These are phyloP conservation scores for Acanthochlamys bracteata DNA, from an alignment of 106 monocot species.

Conservation along the genomic window DNA sequence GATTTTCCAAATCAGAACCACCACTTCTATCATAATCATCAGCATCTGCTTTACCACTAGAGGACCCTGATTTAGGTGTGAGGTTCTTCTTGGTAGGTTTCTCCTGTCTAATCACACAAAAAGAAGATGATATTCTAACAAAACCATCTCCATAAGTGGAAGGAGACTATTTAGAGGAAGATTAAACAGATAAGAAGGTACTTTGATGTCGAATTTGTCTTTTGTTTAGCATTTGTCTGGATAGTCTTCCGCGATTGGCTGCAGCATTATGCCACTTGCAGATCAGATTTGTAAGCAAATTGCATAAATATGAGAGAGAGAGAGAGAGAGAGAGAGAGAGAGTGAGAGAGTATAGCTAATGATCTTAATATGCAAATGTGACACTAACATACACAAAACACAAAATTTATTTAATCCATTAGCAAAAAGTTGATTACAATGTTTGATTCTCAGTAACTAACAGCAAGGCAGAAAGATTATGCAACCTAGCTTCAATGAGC, in stretches of 20 bases:
- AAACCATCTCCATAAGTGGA: background rate
- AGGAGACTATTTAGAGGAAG: background rate
- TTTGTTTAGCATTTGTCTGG: slow-evolving; percentile 9
- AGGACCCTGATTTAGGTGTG: slow-evolving; percentile 1
- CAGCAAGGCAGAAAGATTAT: no score
- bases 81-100: slow-evolving; percentile 7
- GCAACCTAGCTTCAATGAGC: no score
- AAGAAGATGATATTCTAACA: slow-evolving; percentile 2
- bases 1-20: slow-evolving; percentile 26
- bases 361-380: no score
- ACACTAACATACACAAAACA: no score
- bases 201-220: background rate
- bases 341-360: no score
- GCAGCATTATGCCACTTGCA: slow-evolving; percentile 13
- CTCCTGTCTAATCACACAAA: slow-evolving; percentile 23
- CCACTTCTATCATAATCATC: slow-evolving; percentile 1
- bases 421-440: no score
- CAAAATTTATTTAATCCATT: no score
- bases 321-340: background rate
- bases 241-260: slow-evolving; percentile 24
- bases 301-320: no score
- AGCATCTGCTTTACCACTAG: slow-evolving; percentile 1
- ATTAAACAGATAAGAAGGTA: background rate
- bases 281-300: slow-evolving; percentile 1
- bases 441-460: no score